Evolutionary conservation across 352 stramenopile genomes (phyloP).

Genomic region (Globisporangium viniferum): DNA sequence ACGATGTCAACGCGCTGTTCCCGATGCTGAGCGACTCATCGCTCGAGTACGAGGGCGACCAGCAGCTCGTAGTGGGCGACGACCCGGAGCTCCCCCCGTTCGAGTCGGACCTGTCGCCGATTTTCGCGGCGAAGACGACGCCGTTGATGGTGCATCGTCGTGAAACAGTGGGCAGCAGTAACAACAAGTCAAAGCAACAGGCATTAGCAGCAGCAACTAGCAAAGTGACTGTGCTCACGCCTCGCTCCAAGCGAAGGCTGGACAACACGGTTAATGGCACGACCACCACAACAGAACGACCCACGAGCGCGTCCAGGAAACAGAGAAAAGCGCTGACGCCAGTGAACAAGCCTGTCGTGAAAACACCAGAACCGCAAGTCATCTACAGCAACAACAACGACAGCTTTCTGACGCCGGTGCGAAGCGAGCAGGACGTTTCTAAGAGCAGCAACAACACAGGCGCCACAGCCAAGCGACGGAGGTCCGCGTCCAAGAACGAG

Average conservation of each 20-base stretch:
- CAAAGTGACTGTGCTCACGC: not conserved
- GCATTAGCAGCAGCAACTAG: not conserved
- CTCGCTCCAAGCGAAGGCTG: slow-evolving; percentile 2
- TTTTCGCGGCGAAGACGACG: slow-evolving; percentile 35
- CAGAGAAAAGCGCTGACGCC: slow-evolving; percentile 10
- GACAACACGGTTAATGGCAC: not conserved
- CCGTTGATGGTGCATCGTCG: not conserved
- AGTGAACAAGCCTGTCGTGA: slow-evolving; percentile 17
- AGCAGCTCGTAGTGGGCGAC: slow-evolving; percentile 23
- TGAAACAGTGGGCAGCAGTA: not conserved
- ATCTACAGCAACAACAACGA: slow-evolving; percentile 7
- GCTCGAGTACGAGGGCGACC: slow-evolving; percentile 31
- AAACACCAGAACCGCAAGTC: slow-evolving; percentile 9
- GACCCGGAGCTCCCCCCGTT: slow-evolving; percentile 31
- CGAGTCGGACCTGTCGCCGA: slow-evolving; percentile 51
- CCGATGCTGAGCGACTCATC: slow-evolving; percentile 33
- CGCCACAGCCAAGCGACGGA: slow-evolving; percentile 6
- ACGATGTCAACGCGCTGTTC: slow-evolving; percentile 22
- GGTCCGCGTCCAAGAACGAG: slow-evolving; percentile 24
- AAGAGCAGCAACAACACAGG: slow-evolving; percentile 7
- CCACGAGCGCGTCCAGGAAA: not conserved
- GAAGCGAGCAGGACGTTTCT: slow-evolving; percentile 8
- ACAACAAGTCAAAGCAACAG: slow-evolving; percentile 12
- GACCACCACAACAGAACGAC: not conserved
- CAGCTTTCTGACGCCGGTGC: slow-evolving; percentile 15